Evolutionary conservation across 805 yeast genomes (phyloP), one percentile per base, ranked within the genome.

Genomic region (Pichia kluyveri): DNA sequence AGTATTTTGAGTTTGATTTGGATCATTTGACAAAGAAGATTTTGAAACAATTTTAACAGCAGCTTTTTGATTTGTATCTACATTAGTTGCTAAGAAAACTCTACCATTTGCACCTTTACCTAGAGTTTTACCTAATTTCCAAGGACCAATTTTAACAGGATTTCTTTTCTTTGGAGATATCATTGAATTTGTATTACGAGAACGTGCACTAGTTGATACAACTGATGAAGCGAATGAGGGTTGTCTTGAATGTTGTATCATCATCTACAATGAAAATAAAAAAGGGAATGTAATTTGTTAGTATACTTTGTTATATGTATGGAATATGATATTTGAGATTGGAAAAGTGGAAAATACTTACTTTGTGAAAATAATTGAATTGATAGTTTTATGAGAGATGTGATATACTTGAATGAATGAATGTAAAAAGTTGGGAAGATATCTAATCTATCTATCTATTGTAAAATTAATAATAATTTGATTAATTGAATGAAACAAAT

Each of bases 81-180:
- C 76, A 63, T 93, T 95, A 56, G 88, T 83, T 15, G 99, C 98
- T 48, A 93, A 73, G 51, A 96, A 72, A 17, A 93, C 99, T 52
- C 97, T 77, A 26, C 99, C 98, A 1, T 96, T 87, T 14, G 96
- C 85, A n/a, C 99, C 99, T 50, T 95, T 76, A 26, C 99, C 99
- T 45, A 93, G 70, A 2, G 99, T 93, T 55, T 91, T 77, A 30
- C 98, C 98, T 37, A 93, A 71, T 61, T 88, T 86, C 99, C 99
- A 93, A 2, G 99, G 97, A 2, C 99, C 99, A 41, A 93, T 59
- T 49, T 63, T 62, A 39, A 71, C 71, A 19, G 80, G 80, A 48
- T 60, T 60, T 40, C 55, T 58, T 45, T 66, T 51, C 31, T 54
- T 53, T 2, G 47, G 26, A 14, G 40, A 17, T 5, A 39, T 8